These are phyloP conservation scores for Castanea crenata DNA, from an alignment of 306 rosid genomes.

Conservation along the genomic window DNA sequence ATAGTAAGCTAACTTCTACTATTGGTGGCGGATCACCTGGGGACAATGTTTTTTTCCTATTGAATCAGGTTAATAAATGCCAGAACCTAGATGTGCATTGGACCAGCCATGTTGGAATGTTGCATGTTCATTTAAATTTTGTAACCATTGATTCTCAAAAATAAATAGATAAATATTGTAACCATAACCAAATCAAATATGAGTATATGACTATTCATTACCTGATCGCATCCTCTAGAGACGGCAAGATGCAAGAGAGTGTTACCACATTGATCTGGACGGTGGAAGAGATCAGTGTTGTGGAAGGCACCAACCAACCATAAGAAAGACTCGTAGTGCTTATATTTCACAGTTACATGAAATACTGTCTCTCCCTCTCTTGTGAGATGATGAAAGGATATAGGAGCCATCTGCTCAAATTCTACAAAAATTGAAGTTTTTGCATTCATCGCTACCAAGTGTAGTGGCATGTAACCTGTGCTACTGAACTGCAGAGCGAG, in stretches of 20 bases:
- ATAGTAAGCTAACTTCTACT: no score
- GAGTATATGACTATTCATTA: slow-evolving; percentile 18
- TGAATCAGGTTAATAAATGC: no score
- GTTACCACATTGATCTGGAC: slow-evolving; percentile 52
- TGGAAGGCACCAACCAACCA: slow-evolving; percentile 46
- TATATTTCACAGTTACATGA: slow-evolving; percentile 65
- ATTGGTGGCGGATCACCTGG: no score
- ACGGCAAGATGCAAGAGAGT: slow-evolving; percentile 65
- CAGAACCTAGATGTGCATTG: no score
- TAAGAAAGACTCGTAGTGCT: slow-evolving; percentile 45
- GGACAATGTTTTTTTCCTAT: no score
- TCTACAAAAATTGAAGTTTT: slow-evolving; percentile 43
- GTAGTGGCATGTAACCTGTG: slow-evolving; percentile 65
- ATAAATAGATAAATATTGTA: no score
- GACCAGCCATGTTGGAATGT: no score
- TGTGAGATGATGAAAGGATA: slow-evolving; percentile 46
- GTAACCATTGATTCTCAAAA: no score
- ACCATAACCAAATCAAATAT: no score
- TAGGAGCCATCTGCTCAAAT: slow-evolving; percentile 32
- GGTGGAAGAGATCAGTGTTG: slow-evolving; percentile 35
- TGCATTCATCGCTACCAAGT: slow-evolving; percentile 56
- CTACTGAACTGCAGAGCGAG: slow-evolving; percentile 46
- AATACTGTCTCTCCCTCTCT: slow-evolving; percentile 61
- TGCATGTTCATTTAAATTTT: no score
- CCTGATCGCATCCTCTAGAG: slow-evolving; percentile 45